Evolutionary conservation across 768 basidiomycete species (phyloP).

Genomic region (Lenzites betulinus): DNA sequence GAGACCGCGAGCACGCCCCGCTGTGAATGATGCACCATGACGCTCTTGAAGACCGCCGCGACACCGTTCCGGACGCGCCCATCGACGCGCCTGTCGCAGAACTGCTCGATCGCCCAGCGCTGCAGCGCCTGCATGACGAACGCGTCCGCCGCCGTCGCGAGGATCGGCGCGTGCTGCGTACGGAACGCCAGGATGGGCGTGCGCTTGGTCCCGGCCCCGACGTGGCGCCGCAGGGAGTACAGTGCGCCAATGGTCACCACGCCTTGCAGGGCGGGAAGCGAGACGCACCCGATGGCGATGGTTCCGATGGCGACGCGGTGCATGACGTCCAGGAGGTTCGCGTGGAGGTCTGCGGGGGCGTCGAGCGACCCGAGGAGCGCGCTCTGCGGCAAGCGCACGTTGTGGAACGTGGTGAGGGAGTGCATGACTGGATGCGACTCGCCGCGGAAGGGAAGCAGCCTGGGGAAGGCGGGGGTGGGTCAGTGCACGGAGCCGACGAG

Average conservation of each 20-base stretch:
- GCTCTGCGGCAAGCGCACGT: constrained; percentile 33
- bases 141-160: constrained; percentile 37
- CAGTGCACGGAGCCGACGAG: background rate
- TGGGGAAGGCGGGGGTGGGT: constrained; percentile 6
- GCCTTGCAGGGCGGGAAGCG: constrained; percentile 28
- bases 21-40: constrained; percentile 29
- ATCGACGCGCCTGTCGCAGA: constrained; percentile 31
- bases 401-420: constrained; percentile 38
- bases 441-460: constrained; percentile 33
- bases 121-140: constrained; percentile 39
- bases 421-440: constrained; percentile 37
- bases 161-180: constrained; percentile 44
- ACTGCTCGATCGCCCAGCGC: constrained; percentile 28
- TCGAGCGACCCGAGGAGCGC: constrained; percentile 34
- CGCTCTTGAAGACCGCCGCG: constrained; percentile 37
- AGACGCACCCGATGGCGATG: constrained; percentile 28
- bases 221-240: constrained; percentile 36
- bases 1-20: constrained; percentile 23
- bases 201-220: constrained; percentile 15
- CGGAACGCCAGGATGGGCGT: constrained; percentile 41
- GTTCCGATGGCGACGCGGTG: constrained; percentile 38
- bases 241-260: constrained; percentile 28
- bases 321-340: constrained; percentile 31
- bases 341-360: constrained; percentile 20
- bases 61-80: constrained; percentile 29